Evolutionary conservation across 129 eudicot genomes (phyloP).

Genomic region (Scalesia atractyloides): DNA sequence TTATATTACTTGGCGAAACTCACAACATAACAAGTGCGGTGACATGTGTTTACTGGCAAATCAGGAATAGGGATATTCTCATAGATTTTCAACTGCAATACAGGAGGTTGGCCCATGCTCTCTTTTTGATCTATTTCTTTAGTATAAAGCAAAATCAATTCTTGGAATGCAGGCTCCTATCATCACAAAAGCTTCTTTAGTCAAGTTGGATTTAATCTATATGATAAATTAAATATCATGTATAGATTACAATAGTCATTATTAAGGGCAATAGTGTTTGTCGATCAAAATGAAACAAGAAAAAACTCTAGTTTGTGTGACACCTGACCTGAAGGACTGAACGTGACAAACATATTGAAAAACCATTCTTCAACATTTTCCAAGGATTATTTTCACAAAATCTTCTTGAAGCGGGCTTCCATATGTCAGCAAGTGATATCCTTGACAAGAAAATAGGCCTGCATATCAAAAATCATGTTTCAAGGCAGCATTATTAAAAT

Average conservation of each 20-base stretch:
- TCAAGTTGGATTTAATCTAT: constrained; percentile 15
- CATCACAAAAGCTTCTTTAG: constrained; percentile 20
- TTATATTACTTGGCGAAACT: constrained; percentile 11
- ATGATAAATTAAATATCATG: constrained; percentile 11
- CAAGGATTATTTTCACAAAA: constrained; percentile 74
- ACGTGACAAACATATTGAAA: constrained; percentile 70
- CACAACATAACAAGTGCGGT: constrained; percentile 16
- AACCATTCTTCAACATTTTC: constrained; percentile 72
- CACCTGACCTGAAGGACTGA: constrained; percentile 78
- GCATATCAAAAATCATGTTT: constrained; percentile 5
- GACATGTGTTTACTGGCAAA: constrained; percentile 57
- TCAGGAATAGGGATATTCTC: constrained; percentile 97
- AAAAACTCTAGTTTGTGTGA: constrained; percentile 5
- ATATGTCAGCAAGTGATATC: constrained; percentile 86
- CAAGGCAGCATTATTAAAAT: not conserved
- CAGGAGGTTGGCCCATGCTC: constrained; percentile 43
- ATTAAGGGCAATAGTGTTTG: not conserved
- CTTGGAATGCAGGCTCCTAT: constrained; percentile 96
- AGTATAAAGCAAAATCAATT: constrained; percentile 80
- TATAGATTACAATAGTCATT: not conserved
- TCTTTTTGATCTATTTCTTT: constrained; percentile 54
- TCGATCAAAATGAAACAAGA: constrained; percentile 1
- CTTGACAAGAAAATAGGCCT: constrained; percentile 88
- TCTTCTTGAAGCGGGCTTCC: constrained; percentile 89
- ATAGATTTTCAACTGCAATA: constrained; percentile 84